A percentile compares a stretch with the other conserved stretches of the same genome.
Evolutionary conservation across 2,329 filamentous ascomycete species (phyloP).

Genomic region (Fusarium burgessii): DNA sequence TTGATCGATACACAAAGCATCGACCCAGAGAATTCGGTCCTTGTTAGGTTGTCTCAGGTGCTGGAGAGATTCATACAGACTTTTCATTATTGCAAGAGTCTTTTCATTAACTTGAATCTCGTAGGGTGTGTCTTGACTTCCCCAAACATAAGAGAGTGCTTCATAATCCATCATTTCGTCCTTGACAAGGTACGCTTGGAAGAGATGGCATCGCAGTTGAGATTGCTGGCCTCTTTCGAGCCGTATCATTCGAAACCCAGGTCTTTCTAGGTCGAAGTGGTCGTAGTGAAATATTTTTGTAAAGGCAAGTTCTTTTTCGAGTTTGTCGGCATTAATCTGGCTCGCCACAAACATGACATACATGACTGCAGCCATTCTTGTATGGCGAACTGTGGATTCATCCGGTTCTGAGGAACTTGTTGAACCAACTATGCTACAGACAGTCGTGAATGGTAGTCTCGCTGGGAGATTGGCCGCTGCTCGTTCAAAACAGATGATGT

Average conservation of each 20-base stretch:
- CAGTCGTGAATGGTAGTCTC: neutral
- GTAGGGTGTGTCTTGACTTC: accelerated
- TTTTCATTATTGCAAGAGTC: neutral
- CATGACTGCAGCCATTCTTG: neutral
- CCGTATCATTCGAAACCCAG: neutral
- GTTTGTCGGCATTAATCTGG: accelerated
- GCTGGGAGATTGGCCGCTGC: neutral
- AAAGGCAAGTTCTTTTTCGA: neutral
- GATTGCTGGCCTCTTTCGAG: neutral
- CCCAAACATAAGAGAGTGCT: conserved; percentile 23
- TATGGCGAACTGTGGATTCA: accelerated
- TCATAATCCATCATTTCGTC: neutral
- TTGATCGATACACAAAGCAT: conserved; percentile 26
- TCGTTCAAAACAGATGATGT: conserved; percentile 1
- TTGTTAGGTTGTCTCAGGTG: neutral
- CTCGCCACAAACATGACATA: neutral
- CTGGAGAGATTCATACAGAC: neutral
- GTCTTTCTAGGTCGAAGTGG: neutral
- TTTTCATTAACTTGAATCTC: neutral
- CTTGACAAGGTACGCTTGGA: neutral
- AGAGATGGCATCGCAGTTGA: neutral
- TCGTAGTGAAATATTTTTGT: neutral
- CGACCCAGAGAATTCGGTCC: conserved; percentile 12
- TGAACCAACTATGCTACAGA: neutral
- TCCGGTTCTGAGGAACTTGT: accelerated